These are phyloP conservation scores for Aspergillus cavernicola DNA, from an alignment of 495 filamentous ascomycete species.

Conservation along the genomic window DNA sequence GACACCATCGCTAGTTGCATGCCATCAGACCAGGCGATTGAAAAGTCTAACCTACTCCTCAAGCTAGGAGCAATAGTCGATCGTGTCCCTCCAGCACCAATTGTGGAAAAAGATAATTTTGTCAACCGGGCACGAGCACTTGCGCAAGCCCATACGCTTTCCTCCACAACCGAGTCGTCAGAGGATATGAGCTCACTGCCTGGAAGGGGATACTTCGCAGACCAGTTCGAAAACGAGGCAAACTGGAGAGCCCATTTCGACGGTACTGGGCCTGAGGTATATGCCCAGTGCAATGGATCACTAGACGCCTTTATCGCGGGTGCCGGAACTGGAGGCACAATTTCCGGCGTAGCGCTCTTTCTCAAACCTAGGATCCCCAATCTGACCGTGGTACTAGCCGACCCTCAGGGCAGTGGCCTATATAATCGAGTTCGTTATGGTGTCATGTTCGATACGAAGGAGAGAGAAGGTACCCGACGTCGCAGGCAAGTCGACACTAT, in stretches of 20 bases:
- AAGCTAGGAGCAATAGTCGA: conserved; percentile 90
- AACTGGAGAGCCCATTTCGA: conserved; percentile 84
- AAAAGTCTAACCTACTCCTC: conserved; percentile 84
- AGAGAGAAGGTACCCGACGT: conserved; percentile 84
- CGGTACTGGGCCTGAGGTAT: conserved; percentile 88
- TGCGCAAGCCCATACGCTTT: conserved; percentile 64
- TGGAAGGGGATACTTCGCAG: conserved; percentile 79
- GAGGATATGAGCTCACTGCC: conserved; percentile 14
- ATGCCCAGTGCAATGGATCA: conserved; percentile 65
- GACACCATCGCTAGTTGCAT: conserved; percentile 62
- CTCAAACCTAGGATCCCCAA: conserved; percentile 66
- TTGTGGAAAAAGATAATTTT: conserved; percentile 85
- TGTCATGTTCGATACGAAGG: conserved; percentile 89
- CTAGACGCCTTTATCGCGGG: conserved; percentile 91
- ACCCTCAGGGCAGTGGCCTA: conserved; percentile 90
- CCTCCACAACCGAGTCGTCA: conserved; percentile 28
- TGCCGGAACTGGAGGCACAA: conserved; percentile 93
- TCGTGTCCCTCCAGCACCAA: conserved; percentile 84
- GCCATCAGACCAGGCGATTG: conserved; percentile 84
- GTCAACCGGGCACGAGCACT: conserved; percentile 86
- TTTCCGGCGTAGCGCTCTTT: conserved; percentile 78
- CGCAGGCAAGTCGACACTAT: conserved; percentile 92
- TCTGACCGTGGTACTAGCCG: conserved; percentile 77
- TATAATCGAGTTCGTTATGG: conserved; percentile 88
- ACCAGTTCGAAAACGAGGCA: conserved; percentile 89